A percentile compares a stretch with the other conserved stretches of the same genome.
Conservation (phyloP, 2,329 filamentous ascomycete species). For the Zasmidium angulare region DNA sequence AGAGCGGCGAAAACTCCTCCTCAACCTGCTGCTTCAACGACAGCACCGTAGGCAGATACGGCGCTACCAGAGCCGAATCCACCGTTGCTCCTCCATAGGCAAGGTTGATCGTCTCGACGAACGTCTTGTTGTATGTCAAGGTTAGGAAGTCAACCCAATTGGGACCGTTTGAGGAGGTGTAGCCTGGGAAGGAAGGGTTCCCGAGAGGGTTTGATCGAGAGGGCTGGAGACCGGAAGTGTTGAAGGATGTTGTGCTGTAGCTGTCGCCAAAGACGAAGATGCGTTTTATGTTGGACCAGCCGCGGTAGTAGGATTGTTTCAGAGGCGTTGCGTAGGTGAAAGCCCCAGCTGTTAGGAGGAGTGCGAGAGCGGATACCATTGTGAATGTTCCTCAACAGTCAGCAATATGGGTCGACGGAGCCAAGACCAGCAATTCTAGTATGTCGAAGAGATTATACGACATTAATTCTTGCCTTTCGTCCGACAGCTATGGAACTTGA, state of each 20-base stretch:
- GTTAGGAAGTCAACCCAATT: constrained; percentile 58
- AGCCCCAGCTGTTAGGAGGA: too few species aligned
- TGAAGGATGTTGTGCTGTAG: constrained; percentile 61
- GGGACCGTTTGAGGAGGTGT: constrained; percentile 43
- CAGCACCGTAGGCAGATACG: constrained; percentile 50
- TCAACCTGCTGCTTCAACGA: constrained; percentile 54
- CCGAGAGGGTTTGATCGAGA: constrained; percentile 58
- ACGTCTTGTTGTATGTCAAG: constrained; percentile 45
- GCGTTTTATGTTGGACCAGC: not conserved
- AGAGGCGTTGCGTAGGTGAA: too few species aligned
- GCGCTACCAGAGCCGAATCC: constrained; percentile 50
- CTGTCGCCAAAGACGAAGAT: constrained; percentile 51
- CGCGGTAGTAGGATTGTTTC: too few species aligned
- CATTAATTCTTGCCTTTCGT: too few species aligned
- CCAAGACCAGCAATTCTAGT: too few species aligned
- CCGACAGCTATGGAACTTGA: too few species aligned
- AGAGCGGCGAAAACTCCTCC: constrained; percentile 43
- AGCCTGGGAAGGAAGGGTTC: constrained; percentile 51
- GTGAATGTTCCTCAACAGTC: too few species aligned
- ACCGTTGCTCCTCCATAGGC: constrained; percentile 50
- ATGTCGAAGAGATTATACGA: too few species aligned
- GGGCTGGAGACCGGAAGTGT: constrained; percentile 53
- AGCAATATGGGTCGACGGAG: too few species aligned
- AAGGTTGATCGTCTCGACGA: constrained; percentile 53
- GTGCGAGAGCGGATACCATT: too few species aligned